Evolutionary conservation across 2,329 filamentous ascomycete species (phyloP), one percentile per base, ranked within the genome.

Genomic region (Helminthosporium solani): DNA sequence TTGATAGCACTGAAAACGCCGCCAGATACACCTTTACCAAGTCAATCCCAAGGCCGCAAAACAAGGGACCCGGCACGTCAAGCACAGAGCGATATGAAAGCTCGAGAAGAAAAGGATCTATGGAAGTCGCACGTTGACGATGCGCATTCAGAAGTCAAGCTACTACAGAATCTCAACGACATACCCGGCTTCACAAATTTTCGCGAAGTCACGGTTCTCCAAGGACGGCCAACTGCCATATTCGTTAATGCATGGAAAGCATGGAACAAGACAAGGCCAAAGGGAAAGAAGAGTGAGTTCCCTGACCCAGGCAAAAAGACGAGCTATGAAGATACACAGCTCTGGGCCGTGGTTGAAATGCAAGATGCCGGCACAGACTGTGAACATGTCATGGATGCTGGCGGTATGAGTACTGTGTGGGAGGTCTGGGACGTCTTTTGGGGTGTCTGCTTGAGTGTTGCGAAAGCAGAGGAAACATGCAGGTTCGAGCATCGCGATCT

Each of bases 321-420:
- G 16, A 76, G 74, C 31, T 83, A 82, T 49, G 69, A 73, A 0
- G 74, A 78, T 33, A 71, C 75, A 3, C 81, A 85, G 58, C 68
- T 84, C 2, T 86, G 82, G 81, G 80, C 80, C 0, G 76, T 85
- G 12, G 72, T 85, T 11, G 83, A 86, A 55, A 85, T 86, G 83
- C 78, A 82, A 56, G 80, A 85, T 58, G 83, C 83, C 0, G 83
- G 83, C 2, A 76, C 70, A 16, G 81, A 84, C 55, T 69, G 84
- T 28, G 63, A 66, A 23, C 70, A 68, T 46, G 46, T 67, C n/a
- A 64, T 70, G 60, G 61, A 66, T 18, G 40, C 50, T 23, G 64
- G 62, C 9, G 67, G 70, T 33, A 54, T 72, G 19, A 58, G 64
- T 28, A 61, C 61, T 14, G 62, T 77, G 41, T 75, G 68, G 68